phyloP scores from a whole-genome alignment of 2,329 filamentous ascomycete species.

The Xylaria polymorpha region DNA sequence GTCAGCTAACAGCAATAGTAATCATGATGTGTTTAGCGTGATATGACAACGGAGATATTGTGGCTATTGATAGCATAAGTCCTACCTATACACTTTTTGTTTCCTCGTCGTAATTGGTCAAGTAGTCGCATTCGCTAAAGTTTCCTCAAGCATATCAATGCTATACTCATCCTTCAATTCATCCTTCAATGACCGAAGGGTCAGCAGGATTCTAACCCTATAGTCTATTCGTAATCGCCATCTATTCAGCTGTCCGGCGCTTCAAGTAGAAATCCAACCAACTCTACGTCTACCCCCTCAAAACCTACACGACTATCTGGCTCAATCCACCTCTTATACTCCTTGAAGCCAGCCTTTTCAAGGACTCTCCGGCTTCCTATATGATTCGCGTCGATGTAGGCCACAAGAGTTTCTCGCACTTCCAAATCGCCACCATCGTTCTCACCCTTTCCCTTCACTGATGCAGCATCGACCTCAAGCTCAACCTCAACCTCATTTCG shows the following conservation, averaged over 20 bases:
- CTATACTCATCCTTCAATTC: constrained; percentile 7
- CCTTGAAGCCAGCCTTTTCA: constrained; percentile 65
- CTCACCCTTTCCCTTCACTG: constrained; percentile 43
- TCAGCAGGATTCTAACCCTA: not conserved
- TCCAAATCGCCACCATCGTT: constrained; percentile 42
- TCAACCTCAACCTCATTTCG: constrained; percentile 57
- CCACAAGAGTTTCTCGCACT: constrained; percentile 57
- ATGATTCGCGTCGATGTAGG: constrained; percentile 63
- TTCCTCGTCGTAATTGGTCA: not conserved
- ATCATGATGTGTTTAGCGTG: not conserved
- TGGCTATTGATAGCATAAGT: constrained; percentile 7
- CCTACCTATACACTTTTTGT: not conserved
- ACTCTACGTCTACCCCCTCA: constrained; percentile 8
- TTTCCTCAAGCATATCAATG: not conserved
- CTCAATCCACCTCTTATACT: constrained; percentile 56
- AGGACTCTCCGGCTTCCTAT: constrained; percentile 66
- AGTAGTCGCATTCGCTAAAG: constrained; percentile 17
- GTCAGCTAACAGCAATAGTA: constrained; percentile 1
- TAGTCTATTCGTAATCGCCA: not conserved
- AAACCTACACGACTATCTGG: constrained; percentile 40
- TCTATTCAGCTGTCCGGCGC: constrained; percentile 21
- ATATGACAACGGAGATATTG: not conserved
- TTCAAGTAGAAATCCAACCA: constrained; percentile 38
- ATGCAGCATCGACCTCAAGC: constrained; percentile 54
- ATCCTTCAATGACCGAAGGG: not conserved